Conservation (phyloP, 2,329 filamentous ascomycete genomes). For the Monilinia fructicola region DNA sequence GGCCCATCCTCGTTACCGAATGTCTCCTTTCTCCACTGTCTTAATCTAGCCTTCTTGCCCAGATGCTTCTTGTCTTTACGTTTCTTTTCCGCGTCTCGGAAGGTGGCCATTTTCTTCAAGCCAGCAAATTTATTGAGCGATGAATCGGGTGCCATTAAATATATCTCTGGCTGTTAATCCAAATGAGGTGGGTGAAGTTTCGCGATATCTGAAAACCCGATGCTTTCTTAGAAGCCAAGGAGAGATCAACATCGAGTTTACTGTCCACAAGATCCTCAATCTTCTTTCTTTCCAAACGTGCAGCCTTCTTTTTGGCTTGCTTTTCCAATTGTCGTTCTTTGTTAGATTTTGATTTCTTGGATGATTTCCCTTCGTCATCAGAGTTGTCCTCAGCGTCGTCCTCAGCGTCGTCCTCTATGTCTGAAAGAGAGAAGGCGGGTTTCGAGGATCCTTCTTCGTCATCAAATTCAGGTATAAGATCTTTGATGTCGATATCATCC, state of each 20-base stretch:
- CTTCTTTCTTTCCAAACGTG: conserved; percentile 77
- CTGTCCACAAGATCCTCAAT: conserved; percentile 85
- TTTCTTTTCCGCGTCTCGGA: conserved; percentile 88
- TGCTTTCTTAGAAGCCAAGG: conserved; percentile 50
- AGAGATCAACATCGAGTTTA: conserved; percentile 71
- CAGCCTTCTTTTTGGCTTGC: conserved; percentile 62
- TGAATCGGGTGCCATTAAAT: conserved; percentile 79
- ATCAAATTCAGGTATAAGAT: conserved; percentile 83
- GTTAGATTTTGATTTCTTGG: conserved; percentile 59
- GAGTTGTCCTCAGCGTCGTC: conserved; percentile 49
- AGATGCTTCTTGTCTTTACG: conserved; percentile 81
- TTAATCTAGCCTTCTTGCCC: conserved; percentile 86
- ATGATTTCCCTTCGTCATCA: conserved; percentile 41
- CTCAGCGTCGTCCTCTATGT: conserved; percentile 48
- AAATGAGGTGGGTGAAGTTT: conserved; percentile 86
- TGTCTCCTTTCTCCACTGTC: conserved; percentile 75
- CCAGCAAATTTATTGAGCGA: conserved; percentile 88
- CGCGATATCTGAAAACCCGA: conserved; percentile 81
- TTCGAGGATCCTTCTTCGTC: conserved; percentile 53
- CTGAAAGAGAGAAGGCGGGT: conserved; percentile 56
- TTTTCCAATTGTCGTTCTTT: conserved; percentile 61
- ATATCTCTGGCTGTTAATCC: conserved; percentile 90
- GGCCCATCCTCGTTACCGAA: conserved; percentile 54
- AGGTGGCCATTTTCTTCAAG: conserved; percentile 90
- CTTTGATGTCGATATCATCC: conserved; percentile 96